Conservation (phyloP, 345 rosid genomes). For the Populus euphratica region DNA sequence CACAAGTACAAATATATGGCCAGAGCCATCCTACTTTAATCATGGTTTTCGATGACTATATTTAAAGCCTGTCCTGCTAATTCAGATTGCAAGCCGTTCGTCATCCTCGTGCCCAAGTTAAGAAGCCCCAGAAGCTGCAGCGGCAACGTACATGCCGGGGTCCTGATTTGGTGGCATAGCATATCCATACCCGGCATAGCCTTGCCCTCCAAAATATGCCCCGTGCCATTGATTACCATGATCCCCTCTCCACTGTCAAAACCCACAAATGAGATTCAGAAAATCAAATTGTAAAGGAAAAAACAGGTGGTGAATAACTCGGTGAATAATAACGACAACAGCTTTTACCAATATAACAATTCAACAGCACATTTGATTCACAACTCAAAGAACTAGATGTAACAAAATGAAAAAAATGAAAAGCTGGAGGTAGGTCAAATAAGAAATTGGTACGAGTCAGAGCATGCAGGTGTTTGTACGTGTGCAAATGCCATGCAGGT, state of each 20-base stretch:
- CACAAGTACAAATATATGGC: constrained; percentile 23
- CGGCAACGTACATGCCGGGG: constrained; percentile 47
- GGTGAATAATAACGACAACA: neutral
- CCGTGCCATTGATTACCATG: constrained; percentile 71
- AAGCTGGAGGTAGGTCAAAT: neutral
- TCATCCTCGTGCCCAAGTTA: constrained; percentile 20
- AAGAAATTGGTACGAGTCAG: neutral
- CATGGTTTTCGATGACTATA: constrained; percentile 10
- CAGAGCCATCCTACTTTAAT: constrained; percentile 23
- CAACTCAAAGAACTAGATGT: neutral
- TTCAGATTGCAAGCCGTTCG: constrained; percentile 20
- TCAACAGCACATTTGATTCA: neutral
- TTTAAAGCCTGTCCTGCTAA: constrained; percentile 6
- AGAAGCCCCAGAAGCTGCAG: constrained; percentile 70
- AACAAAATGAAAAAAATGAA: neutral
- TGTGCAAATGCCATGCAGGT: neutral
- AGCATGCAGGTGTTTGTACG: neutral
- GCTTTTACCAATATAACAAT: neutral
- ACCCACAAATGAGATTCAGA: neutral
- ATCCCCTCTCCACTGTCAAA: constrained; percentile 75
- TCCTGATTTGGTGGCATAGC: constrained; percentile 44
- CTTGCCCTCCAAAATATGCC: constrained; percentile 60
- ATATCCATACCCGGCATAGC: constrained; percentile 59
- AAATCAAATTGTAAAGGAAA: neutral
- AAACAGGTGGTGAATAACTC: neutral